Evolutionary conservation across 352 stramenopile genomes (phyloP).

Genomic region (Phytophthora citrophthora): DNA sequence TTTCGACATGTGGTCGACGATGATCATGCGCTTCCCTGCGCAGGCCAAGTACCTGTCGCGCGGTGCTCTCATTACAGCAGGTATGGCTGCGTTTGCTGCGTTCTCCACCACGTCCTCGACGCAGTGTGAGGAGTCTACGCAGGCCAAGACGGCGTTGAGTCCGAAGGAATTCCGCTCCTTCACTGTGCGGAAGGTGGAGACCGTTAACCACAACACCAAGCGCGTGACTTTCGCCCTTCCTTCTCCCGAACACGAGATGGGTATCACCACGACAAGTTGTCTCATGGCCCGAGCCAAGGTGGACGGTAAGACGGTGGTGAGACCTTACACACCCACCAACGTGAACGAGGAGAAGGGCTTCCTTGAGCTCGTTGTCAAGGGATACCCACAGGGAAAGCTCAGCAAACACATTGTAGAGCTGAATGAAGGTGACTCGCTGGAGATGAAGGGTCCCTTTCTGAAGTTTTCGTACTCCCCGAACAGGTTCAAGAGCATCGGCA

Average conservation of each 20-base stretch:
- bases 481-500: conserved; percentile 88
- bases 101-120: conserved; percentile 24
- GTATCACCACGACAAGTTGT: conserved; percentile 59
- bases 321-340: conserved; percentile 91
- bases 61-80: conserved; percentile 41
- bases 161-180: conserved; percentile 76
- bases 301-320: conserved; percentile 76
- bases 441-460: conserved; percentile 91
- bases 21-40: conserved; percentile 58
- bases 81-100: conserved; percentile 48
- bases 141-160: conserved; percentile 61
- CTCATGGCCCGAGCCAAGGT: conserved; percentile 75
- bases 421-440: conserved; percentile 83
- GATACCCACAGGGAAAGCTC: conserved; percentile 83
- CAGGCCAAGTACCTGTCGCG: conserved; percentile 43
- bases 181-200: conserved; percentile 74
- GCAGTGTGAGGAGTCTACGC: conserved; percentile 31
- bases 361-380: conserved; percentile 91
- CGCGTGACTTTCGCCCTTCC: conserved; percentile 76
- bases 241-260: conserved; percentile 65
- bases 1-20: conserved; percentile 44
- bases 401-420: conserved; percentile 89
- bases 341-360: conserved; percentile 85
- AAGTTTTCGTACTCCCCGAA: conserved; percentile 91
- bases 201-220: conserved; percentile 82